A percentile compares a stretch with the other conserved stretches of the same genome.
Evolutionary conservation across 1,284 basidiomycete genomes (phyloP).

Genomic region (Chiua sp.): DNA sequence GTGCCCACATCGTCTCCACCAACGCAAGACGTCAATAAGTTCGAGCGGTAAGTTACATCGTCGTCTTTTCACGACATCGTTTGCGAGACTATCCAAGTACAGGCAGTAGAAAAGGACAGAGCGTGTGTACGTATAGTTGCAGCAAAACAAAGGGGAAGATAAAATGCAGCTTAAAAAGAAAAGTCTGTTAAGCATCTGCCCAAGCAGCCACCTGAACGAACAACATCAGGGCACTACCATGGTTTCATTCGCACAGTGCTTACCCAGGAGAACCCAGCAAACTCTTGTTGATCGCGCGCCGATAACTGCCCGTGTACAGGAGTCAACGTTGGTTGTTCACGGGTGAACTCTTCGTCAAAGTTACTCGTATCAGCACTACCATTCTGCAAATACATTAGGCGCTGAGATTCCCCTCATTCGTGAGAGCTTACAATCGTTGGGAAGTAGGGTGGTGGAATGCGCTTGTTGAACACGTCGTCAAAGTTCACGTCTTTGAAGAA

Average conservation of each 20-base stretch:
- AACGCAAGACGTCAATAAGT: constrained; percentile 23
- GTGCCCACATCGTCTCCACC: constrained; percentile 62
- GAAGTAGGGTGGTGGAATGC: constrained; percentile 97
- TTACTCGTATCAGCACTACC: constrained; percentile 85
- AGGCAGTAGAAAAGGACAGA: constrained; percentile 41
- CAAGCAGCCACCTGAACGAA: constrained; percentile 64
- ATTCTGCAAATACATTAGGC: constrained; percentile 50
- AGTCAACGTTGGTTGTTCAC: constrained; percentile 96
- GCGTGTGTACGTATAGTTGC: constrained; percentile 36
- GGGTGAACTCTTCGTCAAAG: constrained; percentile 97
- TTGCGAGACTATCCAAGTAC: constrained; percentile 57
- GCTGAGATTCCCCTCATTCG: background rate
- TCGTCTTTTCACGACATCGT: constrained; percentile 36
- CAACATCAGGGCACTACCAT: background rate
- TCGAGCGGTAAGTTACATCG: constrained; percentile 27
- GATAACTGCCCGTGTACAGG: constrained; percentile 96
- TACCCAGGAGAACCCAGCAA: constrained; percentile 96
- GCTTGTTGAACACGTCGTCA: constrained; percentile 95
- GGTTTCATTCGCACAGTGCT: constrained; percentile 13
- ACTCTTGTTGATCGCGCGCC: constrained; percentile 93
- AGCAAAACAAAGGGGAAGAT: constrained; percentile 41
- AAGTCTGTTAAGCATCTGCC: constrained; percentile 63
- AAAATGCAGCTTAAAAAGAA: constrained; percentile 36
- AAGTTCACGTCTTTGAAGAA: constrained; percentile 99
- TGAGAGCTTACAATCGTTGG: constrained; percentile 82